Base-by-base conservation (phyloP, 2,329 filamentous ascomycete species). In the Aspergillus ibericus region DNA sequence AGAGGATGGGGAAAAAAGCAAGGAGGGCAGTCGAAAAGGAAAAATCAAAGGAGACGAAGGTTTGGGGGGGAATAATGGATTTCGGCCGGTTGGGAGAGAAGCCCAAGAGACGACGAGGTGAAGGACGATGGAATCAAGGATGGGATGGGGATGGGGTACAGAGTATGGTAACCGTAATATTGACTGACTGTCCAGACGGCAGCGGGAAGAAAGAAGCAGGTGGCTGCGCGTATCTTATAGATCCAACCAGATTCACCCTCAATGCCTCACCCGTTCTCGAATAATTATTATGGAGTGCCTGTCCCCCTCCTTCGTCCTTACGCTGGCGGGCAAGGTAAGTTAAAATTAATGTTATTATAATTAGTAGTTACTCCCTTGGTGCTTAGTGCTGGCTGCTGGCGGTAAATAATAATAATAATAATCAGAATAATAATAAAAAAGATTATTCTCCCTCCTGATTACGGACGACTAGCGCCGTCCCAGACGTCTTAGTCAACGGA, bases 311-410 rank as follows among this genome's bases (percentile, higher is more conserved):
- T 16, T 22, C 51, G n/a, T 10, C 12, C 18, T 9, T 13, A 29
- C 35, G 22, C 18, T 35, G 10, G 22, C 34, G 25, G 38, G 34
- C 15, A 9, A 32, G n/a, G 51, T 34, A 34, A 53, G 51, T 53
- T 53, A 44, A 40, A 50, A 60, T 49, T 59, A 55, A 55, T 52
- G 29, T 38, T 53, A 40, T 53, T 53, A 53, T 53, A 42, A 53
- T 53, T 53, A 53, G 51, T 53, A 53, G 51, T 34, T 16, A n/a
- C 22, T 40, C 51, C 29, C 25, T 53, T 42, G 18, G 27, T 40
- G 25, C 16, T 20, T 44, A 44, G 50, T 53, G 38, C 36, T 42
- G 36, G 36, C 25, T 53, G 25, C 36, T 42, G 36, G 36, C 22
- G 44, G 49, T 29, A 52, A 52, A 25, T 34, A 44, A 55, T 36